Percentiles rank a stretch among this genome's conserved stretches.
Conservation (phyloP, 371 early-diverging fungal species). For the Mucor circinelloides region DNA sequence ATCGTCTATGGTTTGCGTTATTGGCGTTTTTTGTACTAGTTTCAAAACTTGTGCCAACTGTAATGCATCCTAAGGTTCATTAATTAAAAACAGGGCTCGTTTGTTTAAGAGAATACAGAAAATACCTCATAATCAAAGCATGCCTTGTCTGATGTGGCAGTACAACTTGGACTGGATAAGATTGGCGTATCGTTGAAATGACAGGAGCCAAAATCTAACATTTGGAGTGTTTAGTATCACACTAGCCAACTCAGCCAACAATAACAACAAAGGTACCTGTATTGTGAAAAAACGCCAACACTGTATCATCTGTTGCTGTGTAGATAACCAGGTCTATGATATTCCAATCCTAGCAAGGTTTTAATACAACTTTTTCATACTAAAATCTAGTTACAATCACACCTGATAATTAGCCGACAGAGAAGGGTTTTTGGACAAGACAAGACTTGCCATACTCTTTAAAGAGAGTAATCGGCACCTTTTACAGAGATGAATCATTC, state of each 20-base stretch:
- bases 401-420: neutral
- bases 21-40: neutral
- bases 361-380: neutral
- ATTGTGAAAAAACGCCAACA: conserved; percentile 60
- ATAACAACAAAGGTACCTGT: conserved; percentile 15
- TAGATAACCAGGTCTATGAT: conserved; percentile 60
- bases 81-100: neutral
- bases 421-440: neutral
- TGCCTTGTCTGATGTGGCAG: neutral
- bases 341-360: conserved; percentile 26
- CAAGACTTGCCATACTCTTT: neutral
- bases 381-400: neutral
- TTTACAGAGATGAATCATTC: neutral
- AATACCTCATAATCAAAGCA: neutral
- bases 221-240: neutral
- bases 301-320: conserved; percentile 53
- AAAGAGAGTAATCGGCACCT: conserved; percentile 1
- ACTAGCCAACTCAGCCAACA: neutral
- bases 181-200: neutral
- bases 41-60: neutral
- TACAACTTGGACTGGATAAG: neutral
- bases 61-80: neutral
- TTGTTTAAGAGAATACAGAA: neutral
- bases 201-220: neutral
- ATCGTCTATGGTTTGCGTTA: neutral